phyloP scores from a whole-genome alignment of 805 yeast species.

The Saccharomyces eubayanus region DNA sequence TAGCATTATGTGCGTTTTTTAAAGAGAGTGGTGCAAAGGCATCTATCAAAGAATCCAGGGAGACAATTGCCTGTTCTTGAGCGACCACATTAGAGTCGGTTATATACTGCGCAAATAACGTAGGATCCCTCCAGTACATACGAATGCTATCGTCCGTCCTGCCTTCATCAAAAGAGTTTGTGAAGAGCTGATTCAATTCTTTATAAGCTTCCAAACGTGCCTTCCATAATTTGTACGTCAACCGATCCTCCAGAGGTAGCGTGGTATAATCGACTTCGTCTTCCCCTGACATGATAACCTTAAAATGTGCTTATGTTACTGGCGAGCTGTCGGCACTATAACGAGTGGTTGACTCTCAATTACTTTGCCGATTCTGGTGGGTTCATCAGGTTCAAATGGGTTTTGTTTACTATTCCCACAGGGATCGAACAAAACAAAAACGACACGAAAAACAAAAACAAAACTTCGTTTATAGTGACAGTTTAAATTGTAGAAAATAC shows the following conservation, averaged over 20 bases:
- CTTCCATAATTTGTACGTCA: conserved; percentile 76
- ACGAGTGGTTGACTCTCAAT: not conserved
- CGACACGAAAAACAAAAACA: not conserved
- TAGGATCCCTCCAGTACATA: conserved; percentile 43
- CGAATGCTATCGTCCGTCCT: conserved; percentile 5
- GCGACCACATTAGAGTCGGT: conserved; percentile 85
- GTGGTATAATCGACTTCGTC: conserved; percentile 55
- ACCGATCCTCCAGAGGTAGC: conserved; percentile 58
- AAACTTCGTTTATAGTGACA: not conserved
- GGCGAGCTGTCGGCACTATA: not conserved
- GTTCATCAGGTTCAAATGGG: not conserved
- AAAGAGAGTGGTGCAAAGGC: conserved; percentile 1
- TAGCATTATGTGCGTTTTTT: not conserved
- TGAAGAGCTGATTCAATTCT: conserved; percentile 47
- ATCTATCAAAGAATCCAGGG: conserved; percentile 38
- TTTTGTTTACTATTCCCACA: not conserved
- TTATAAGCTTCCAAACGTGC: conserved; percentile 76
- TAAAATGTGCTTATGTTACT: not conserved
- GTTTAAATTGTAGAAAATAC: not conserved
- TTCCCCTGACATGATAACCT: conserved; percentile 2
- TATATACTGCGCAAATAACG: conserved; percentile 47
- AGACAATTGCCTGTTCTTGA: conserved; percentile 68
- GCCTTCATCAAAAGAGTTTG: conserved; percentile 30
- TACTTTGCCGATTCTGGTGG: not conserved
- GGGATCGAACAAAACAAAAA: not conserved